Conservation (phyloP, 1,284 basidiomycete species). For the Cerioporus squamosus region DNA sequence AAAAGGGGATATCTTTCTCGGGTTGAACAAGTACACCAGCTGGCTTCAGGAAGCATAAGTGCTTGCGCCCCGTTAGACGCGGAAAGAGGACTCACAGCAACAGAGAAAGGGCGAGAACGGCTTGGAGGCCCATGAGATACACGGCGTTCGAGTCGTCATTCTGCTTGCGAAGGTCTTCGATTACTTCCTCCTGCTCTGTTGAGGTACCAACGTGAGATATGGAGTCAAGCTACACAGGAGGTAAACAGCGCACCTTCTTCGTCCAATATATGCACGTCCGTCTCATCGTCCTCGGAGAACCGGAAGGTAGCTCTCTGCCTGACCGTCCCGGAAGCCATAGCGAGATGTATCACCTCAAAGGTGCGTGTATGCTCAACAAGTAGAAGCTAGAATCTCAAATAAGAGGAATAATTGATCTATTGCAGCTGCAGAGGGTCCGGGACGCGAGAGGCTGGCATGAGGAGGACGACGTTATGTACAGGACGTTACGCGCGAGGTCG, state of each 20-base stretch:
- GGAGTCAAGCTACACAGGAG: not conserved
- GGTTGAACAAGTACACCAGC: slow-evolving; percentile 25
- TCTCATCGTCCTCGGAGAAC: slow-evolving; percentile 25
- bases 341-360: too few species aligned
- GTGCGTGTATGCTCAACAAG: too few species aligned
- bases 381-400: too few species aligned
- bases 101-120: slow-evolving; percentile 28
- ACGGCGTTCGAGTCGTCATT: slow-evolving; percentile 23
- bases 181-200: slow-evolving; percentile 36
- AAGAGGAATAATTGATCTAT: too few species aligned
- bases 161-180: slow-evolving; percentile 27
- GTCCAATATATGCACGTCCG: slow-evolving; percentile 30
- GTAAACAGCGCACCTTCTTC: slow-evolving; percentile 33
- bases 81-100: slow-evolving; percentile 26
- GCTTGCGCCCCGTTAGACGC: not conserved
- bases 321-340: slow-evolving; percentile 21
- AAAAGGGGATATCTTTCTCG: slow-evolving; percentile 27
- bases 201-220: not conserved
- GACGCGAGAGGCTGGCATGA: too few species aligned
- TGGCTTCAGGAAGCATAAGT: slow-evolving; percentile 20
- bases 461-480: too few species aligned
- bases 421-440: too few species aligned
- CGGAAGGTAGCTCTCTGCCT: slow-evolving; percentile 32
- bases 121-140: slow-evolving; percentile 25
- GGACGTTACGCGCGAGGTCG: too few species aligned